Conservation (phyloP, 345 rosid species). For the Rhizophora apiculata region DNA sequence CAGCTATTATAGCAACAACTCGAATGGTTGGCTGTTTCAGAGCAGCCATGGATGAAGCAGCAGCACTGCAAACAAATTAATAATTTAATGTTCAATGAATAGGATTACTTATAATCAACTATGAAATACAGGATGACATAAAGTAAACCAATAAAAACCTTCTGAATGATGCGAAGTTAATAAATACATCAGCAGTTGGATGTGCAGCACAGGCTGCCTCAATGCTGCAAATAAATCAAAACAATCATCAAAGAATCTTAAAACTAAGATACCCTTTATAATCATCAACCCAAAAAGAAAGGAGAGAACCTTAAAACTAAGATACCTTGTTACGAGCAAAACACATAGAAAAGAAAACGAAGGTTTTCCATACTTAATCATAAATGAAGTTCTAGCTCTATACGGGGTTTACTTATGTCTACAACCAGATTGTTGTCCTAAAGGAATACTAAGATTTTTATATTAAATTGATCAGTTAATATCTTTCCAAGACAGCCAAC, state of each 20-base stretch:
- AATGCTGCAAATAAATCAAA: slow-evolving; percentile 49
- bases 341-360: not conserved
- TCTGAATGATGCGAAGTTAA: slow-evolving; percentile 91
- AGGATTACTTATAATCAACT: slow-evolving; percentile 10
- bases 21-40: slow-evolving; percentile 91
- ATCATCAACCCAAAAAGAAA: slow-evolving; percentile 11
- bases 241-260: not conserved
- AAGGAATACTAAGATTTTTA: not conserved
- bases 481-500: not conserved
- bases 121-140: not conserved
- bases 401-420: not conserved
- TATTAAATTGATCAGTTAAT: not conserved
- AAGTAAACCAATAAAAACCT: slow-evolving; percentile 39
- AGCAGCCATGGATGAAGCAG: slow-evolving; percentile 96
- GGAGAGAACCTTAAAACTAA: not conserved
- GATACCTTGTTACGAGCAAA: not conserved
- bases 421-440: not conserved
- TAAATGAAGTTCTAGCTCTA: not conserved
- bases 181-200: slow-evolving; percentile 95
- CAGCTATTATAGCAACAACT: slow-evolving; percentile 94
- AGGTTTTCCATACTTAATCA: not conserved
- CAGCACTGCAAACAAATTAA: slow-evolving; percentile 62
- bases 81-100: not conserved
- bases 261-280: not conserved
- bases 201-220: slow-evolving; percentile 91